These are phyloP conservation scores for Erysimum cheiranthoides DNA, from an alignment of 345 rosid genomes.

Conservation along the genomic window DNA sequence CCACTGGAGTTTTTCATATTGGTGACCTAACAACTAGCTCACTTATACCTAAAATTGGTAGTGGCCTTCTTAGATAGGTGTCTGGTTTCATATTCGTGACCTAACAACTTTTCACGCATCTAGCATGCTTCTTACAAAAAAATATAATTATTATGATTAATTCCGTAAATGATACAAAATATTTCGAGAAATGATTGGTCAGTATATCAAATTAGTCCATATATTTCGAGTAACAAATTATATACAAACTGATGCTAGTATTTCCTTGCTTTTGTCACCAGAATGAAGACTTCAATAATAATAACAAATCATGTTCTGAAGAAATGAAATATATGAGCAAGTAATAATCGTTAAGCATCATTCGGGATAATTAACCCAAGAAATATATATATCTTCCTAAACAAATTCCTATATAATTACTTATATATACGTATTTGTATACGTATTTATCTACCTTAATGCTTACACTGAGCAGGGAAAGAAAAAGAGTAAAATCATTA, in stretches of 20 bases:
- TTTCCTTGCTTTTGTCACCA: background rate
- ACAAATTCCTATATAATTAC: background rate
- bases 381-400: constrained; percentile 11
- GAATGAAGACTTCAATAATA: background rate
- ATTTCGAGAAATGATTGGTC: background rate
- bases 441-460: constrained; percentile 38
- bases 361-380: constrained; percentile 17
- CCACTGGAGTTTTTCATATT: background rate
- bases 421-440: constrained; percentile 19
- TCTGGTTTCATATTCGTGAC: constrained; percentile 5
- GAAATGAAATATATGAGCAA: background rate
- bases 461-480: constrained; percentile 26
- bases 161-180: background rate
- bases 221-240: background rate
- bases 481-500: background rate
- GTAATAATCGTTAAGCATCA: constrained; percentile 9
- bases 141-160: background rate
- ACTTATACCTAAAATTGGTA: background rate
- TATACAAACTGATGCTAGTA: background rate
- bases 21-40: constrained; percentile 2
- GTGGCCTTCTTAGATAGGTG: background rate
- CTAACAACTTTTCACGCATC: background rate
- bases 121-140: background rate
- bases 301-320: background rate
- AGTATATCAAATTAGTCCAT: background rate